Conservation (phyloP, 2,329 filamentous ascomycete genomes). For the Cephalotrichum gorgonifer region DNA sequence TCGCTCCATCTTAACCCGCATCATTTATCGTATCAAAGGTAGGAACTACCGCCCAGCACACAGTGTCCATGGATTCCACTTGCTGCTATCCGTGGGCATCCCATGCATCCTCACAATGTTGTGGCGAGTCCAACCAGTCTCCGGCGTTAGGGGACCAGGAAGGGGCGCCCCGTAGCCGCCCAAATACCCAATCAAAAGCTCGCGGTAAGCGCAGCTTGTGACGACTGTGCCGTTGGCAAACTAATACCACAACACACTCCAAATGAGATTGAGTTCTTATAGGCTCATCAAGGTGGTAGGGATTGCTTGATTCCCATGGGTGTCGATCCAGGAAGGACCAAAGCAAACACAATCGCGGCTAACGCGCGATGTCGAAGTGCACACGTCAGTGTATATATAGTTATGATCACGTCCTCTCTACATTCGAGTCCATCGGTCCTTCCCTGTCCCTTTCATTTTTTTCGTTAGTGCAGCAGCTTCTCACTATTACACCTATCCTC, state of each 20-base stretch:
- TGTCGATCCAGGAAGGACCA: not conserved
- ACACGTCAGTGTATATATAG: not conserved
- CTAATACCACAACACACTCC: too few relatives aligned
- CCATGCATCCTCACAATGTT: not conserved
- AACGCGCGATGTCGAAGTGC: not conserved
- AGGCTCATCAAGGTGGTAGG: not conserved
- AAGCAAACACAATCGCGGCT: not conserved
- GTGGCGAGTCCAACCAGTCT: not conserved
- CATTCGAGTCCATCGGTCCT: not conserved
- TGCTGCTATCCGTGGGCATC: not conserved
- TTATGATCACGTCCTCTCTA: not conserved
- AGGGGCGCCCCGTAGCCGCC: not conserved
- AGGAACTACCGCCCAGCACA: too few relatives aligned
- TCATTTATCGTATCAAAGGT: too few relatives aligned
- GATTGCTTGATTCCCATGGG: too few relatives aligned
- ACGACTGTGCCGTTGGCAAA: too few relatives aligned
- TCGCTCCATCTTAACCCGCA: too few relatives aligned
- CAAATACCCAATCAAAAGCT: not conserved
- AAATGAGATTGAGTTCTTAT: too few relatives aligned
- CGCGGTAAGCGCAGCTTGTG: not conserved
- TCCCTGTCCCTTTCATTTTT: not conserved
- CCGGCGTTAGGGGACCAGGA: not conserved
- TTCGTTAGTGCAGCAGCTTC: too few relatives aligned
- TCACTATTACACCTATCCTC: too few relatives aligned
- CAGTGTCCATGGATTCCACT: too few relatives aligned